Evolutionary conservation across 164 flowering plant genomes (phyloP).

Genomic region (Platanus orientalis): DNA sequence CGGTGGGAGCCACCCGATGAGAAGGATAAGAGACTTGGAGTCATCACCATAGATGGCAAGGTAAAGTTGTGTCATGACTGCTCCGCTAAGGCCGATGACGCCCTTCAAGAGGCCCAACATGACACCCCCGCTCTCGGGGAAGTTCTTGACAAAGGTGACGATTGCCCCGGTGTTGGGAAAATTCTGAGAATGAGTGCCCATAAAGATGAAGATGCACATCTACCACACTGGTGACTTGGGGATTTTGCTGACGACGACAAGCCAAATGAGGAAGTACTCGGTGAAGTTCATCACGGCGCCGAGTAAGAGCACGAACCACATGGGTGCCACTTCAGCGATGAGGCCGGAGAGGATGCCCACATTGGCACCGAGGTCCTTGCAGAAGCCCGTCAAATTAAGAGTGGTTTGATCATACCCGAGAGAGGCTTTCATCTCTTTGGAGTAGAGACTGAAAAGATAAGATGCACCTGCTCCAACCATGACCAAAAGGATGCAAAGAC

Average conservation of each 20-base stretch:
- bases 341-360: conserved; percentile 54
- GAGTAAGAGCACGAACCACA: conserved; percentile 47
- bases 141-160: conserved; percentile 56
- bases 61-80: conserved; percentile 50
- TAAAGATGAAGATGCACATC: conserved; percentile 53
- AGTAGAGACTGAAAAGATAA: conserved; percentile 51
- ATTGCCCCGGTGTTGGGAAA: conserved; percentile 63
- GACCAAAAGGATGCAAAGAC: conserved; percentile 50
- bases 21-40: conserved; percentile 42
- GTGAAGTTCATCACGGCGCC: conserved; percentile 53
- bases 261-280: conserved; percentile 63
- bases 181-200: conserved; percentile 60
- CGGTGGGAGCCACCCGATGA: conserved; percentile 59
- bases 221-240: conserved; percentile 49
- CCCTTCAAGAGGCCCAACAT: conserved; percentile 59
- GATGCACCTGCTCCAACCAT: conserved; percentile 58
- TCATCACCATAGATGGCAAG: conserved; percentile 54
- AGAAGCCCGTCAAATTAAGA: conserved; percentile 48
- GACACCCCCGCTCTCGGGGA: conserved; percentile 53
- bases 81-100: conserved; percentile 59
- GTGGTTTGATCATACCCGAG: conserved; percentile 55
- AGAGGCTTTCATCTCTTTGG: conserved; percentile 40
- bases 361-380: conserved; percentile 55
- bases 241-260: conserved; percentile 40
- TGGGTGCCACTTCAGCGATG: conserved; percentile 48